phyloP scores from a whole-genome alignment of 345 rosid genomes.

The Eucalyptus cloeziana region DNA sequence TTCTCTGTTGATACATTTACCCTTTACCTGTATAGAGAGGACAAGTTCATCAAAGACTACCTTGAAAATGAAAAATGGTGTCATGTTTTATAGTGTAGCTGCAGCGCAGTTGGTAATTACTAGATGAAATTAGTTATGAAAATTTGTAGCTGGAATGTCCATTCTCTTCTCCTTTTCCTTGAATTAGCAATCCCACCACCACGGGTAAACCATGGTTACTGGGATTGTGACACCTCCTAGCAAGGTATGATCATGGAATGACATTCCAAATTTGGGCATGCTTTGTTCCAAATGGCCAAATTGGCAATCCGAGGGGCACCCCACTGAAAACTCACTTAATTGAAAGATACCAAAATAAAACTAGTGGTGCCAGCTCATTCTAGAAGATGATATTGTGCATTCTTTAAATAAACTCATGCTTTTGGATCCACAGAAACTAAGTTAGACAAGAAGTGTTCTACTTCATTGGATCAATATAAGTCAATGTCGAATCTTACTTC shows the following conservation, averaged over 20 bases:
- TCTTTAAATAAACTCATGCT: background rate
- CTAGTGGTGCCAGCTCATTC: background rate
- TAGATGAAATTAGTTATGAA: background rate
- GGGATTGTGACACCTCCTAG: background rate
- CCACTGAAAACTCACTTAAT: background rate
- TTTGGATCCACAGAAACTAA: background rate
- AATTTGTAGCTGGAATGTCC: background rate
- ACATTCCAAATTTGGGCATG: background rate
- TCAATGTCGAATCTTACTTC: background rate
- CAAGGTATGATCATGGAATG: background rate
- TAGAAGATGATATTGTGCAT: background rate
- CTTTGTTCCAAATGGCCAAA: background rate
- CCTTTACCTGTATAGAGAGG: constrained; percentile 15
- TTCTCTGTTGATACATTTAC: constrained; percentile 27
- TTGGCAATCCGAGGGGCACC: background rate
- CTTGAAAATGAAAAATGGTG: background rate
- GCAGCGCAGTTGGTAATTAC: background rate
- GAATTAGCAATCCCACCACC: background rate
- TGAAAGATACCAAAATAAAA: background rate
- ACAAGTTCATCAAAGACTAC: background rate
- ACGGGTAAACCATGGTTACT: background rate
- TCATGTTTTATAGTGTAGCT: background rate
- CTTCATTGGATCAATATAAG: background rate
- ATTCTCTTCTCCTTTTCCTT: background rate
- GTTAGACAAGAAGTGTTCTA: background rate